Percentiles rank a stretch among this genome's conserved stretches.
These are phyloP conservation scores for Podospora comata DNA, from an alignment of 495 filamentous ascomycete species.

Conservation along the genomic window DNA sequence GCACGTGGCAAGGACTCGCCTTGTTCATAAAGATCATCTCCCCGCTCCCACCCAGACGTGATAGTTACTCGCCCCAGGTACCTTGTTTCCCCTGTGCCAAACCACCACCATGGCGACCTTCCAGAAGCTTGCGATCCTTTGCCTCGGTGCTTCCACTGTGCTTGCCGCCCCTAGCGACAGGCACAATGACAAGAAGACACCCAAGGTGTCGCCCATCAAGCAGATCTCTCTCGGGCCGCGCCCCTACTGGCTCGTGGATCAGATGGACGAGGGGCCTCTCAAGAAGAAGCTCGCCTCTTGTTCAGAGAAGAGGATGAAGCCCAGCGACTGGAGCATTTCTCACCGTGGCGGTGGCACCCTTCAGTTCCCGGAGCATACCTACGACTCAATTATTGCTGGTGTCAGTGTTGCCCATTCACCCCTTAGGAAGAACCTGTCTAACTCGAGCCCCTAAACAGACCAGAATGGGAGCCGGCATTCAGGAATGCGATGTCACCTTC, in stretches of 20 bases:
- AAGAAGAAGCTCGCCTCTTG: slow-evolving; percentile 55
- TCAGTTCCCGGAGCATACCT: slow-evolving; percentile 60
- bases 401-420: slow-evolving; percentile 15
- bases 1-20: background rate
- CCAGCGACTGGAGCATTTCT: slow-evolving; percentile 51
- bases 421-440: background rate
- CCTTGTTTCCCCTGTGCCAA: background rate
- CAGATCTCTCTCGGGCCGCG: slow-evolving; percentile 53
- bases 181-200: slow-evolving; percentile 21
- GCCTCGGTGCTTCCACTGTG: slow-evolving; percentile 13
- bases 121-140: slow-evolving; percentile 14
- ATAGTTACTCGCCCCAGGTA: background rate
- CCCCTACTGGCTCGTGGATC: slow-evolving; percentile 56
- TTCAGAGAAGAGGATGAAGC: slow-evolving; percentile 40
- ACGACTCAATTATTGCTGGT: slow-evolving; percentile 50
- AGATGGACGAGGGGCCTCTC: slow-evolving; percentile 56
- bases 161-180: slow-evolving; percentile 24
- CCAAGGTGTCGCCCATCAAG: slow-evolving; percentile 27
- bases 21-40: background rate
- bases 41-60: background rate
- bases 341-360: slow-evolving; percentile 58
- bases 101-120: slow-evolving; percentile 11
- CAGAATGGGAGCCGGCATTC: slow-evolving; percentile 60
- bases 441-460: slow-evolving; percentile 22
- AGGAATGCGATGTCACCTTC: slow-evolving; percentile 64